phyloP scores from a whole-genome alignment of 305 asterid species.

The Fraxinus albicans region DNA sequence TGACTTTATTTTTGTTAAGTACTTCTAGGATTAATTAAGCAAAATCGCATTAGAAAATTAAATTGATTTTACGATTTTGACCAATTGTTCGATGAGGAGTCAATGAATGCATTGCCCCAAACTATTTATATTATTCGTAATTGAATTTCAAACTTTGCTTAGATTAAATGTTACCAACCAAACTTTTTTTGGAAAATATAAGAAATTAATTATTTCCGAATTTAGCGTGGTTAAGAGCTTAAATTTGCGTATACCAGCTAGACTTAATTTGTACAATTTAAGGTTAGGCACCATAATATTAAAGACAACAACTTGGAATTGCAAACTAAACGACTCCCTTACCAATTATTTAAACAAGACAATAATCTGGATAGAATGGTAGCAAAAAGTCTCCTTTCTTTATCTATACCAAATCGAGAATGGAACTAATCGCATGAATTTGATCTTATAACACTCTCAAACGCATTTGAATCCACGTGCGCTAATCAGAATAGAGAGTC shows the following conservation, averaged over 20 bases:
- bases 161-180: background rate
- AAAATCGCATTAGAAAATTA: background rate
- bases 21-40: background rate
- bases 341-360: too few relatives aligned
- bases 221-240: background rate
- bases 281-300: background rate
- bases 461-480: background rate
- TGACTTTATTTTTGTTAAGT: background rate
- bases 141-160: background rate
- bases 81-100: background rate
- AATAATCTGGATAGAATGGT: too few relatives aligned
- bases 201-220: background rate
- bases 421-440: background rate
- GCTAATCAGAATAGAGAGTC: background rate
- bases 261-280: background rate
- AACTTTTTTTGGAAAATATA: background rate
- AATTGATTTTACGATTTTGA: background rate
- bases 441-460: background rate
- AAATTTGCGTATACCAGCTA: background rate
- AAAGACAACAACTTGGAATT: background rate
- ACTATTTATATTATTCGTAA: background rate
- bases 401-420: background rate
- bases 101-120: conserved; percentile 21
- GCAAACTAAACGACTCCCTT: background rate
- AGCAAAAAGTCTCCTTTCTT: background rate